Evolutionary conservation across 768 basidiomycete genomes (phyloP).

Genomic region (Lactarius indigo): DNA sequence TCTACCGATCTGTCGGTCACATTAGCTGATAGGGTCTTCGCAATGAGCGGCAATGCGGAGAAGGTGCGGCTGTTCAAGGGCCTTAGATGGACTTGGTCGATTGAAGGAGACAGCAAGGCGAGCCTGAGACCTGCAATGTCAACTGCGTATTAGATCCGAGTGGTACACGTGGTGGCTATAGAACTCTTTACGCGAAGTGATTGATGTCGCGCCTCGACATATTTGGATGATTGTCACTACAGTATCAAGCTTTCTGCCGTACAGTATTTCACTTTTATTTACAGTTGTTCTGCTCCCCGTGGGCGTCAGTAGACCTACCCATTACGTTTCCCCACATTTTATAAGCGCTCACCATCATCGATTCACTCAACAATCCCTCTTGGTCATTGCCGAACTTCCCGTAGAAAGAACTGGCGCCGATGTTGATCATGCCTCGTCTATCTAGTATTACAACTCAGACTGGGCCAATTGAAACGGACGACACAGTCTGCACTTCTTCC

Average conservation of each 20-base stretch:
- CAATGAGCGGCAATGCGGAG: conserved; percentile 14
- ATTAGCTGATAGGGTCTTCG: conserved; percentile 1
- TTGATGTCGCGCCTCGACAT: neutral
- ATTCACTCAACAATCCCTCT: neutral
- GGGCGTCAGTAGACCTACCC: neutral
- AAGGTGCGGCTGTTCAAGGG: conserved; percentile 4
- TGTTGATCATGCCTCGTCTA: conserved; percentile 12
- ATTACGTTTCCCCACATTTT: conserved; percentile 1
- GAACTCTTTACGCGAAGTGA: conserved; percentile 8
- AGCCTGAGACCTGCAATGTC: neutral
- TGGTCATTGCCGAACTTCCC: conserved; percentile 8
- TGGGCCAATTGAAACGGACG: conserved; percentile 37
- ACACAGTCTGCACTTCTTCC: conserved; percentile 49
- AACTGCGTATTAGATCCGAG: neutral
- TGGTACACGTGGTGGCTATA: conserved; percentile 9
- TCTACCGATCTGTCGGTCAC: conserved; percentile 23
- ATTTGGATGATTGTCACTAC: conserved; percentile 1
- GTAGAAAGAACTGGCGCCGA: conserved; percentile 1
- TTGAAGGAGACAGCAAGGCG: neutral
- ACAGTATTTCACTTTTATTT: neutral
- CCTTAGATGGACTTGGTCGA: neutral
- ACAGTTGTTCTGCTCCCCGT: conserved; percentile 4
- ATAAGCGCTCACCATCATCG: conserved; percentile 3
- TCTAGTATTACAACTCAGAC: conserved; percentile 21
- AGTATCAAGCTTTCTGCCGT: conserved; percentile 10